phyloP scores from a whole-genome alignment of 1,139 yeast species.

The Nakaseomyces uthaithaninus region DNA sequence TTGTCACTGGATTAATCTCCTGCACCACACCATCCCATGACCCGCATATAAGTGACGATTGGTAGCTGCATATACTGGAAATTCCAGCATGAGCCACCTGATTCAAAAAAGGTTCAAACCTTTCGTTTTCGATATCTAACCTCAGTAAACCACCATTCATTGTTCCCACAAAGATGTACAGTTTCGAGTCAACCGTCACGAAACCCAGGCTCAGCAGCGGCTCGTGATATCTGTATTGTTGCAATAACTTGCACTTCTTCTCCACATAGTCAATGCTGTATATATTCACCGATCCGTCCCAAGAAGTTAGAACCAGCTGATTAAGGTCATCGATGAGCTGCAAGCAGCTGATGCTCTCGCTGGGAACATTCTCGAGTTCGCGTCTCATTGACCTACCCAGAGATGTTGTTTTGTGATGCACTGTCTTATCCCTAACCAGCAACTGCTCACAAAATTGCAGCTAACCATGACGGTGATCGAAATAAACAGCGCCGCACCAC shows the following conservation, averaged over 20 bases:
- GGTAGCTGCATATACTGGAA: constrained; percentile 14
- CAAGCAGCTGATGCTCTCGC: constrained; percentile 27
- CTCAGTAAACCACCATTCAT: constrained; percentile 27
- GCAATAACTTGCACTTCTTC: constrained; percentile 11
- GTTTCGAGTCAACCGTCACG: constrained; percentile 3
- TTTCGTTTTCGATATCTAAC: constrained; percentile 18
- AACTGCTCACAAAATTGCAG: too few relatives aligned
- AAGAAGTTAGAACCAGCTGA: constrained; percentile 22
- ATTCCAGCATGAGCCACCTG: constrained; percentile 16
- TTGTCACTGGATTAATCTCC: constrained; percentile 17
- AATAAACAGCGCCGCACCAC: too few relatives aligned
- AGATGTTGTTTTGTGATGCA: too few relatives aligned
- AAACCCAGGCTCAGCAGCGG: not conserved
- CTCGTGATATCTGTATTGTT: constrained; percentile 13
- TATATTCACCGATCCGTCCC: constrained; percentile 28
- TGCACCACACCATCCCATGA: constrained; percentile 31
- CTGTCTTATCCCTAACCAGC: too few relatives aligned
- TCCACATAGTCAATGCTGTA: constrained; percentile 14
- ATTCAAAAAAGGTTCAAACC: constrained; percentile 13
- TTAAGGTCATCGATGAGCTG: constrained; percentile 11
- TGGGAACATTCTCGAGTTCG: constrained; percentile 14
- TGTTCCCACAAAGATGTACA: constrained; percentile 22
- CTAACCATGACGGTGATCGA: too few relatives aligned
- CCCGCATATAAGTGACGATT: constrained; percentile 17
- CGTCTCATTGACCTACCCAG: too few relatives aligned